Conservation (phyloP, 345 rosid genomes). For the Balakata baccata region DNA sequence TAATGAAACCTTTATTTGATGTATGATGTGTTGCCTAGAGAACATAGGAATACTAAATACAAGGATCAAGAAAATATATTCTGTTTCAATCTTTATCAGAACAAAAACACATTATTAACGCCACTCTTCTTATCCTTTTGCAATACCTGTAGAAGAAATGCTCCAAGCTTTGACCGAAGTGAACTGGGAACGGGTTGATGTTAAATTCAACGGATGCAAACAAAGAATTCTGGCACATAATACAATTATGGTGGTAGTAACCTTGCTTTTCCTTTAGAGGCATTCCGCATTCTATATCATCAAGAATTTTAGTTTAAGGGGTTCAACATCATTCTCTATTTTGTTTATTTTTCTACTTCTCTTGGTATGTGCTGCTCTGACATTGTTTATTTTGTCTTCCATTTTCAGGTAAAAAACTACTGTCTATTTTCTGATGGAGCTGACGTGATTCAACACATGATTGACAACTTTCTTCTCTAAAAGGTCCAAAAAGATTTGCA, state of each 20-base stretch:
- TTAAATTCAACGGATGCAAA: constrained; percentile 62
- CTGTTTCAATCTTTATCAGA: not conserved
- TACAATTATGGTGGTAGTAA: constrained; percentile 67
- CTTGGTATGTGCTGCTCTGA: not conserved
- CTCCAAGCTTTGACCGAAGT: constrained; percentile 55
- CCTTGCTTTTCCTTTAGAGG: not conserved
- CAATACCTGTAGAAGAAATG: constrained; percentile 61
- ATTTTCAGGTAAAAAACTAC: constrained; percentile 55
- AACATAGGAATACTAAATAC: too few species aligned
- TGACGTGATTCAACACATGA: constrained; percentile 76
- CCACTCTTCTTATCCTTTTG: constrained; percentile 7
- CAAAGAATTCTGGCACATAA: constrained; percentile 67
- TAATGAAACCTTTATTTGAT: too few species aligned
- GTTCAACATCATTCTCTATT: not conserved
- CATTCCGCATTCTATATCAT: too few species aligned
- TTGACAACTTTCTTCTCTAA: constrained; percentile 57
- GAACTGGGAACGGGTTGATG: constrained; percentile 82
- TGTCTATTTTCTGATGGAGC: constrained; percentile 64
- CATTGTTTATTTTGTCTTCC: not conserved
- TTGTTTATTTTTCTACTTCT: not conserved
- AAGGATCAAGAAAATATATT: too few species aligned
- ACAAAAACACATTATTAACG: not conserved
- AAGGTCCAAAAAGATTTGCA: not conserved
- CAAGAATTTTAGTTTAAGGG: too few species aligned
- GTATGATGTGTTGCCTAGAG: too few species aligned